Base-by-base conservation (phyloP, 2,329 filamentous ascomycete species). In the Zymoseptoria pseudotritici region DNA sequence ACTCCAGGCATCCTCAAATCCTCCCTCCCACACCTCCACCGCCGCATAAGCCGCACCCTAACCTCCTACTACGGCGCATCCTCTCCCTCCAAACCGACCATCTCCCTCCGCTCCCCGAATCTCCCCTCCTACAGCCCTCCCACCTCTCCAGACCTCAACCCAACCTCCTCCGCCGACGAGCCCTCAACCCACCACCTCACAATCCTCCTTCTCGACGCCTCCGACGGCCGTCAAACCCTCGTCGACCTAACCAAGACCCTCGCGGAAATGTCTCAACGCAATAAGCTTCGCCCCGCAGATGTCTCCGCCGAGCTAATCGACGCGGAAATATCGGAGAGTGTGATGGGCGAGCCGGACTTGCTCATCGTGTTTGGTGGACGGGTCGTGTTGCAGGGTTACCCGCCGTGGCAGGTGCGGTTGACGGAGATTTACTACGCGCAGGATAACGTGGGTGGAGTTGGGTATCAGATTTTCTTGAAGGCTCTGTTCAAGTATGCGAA, bases 231-330 rank as follows among this genome's bases (percentile, higher is more conserved):
- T 58, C 91, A 96, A 70, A 97, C 93, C 3, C 84, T 99, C 63
- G 92, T 99, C 50, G 94, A 99, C 74, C 82, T 99, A 53, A 99
- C 94, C 50, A 91, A 92, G 71, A 97, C 95, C 0, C 81, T 99
- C 21, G 85, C 93, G 5, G 90, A 96, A 71, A 97, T 99, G 94
- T 89, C 91, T 6, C 94, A 97, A 74, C 86, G 87, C 67, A 86
- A 86, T 60, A 97, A 96, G 75, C 82, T 99, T 13, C 84, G 84
- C 1, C 83, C 90, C 0, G 80, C 85, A 31, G 92, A 99, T 72
- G 92, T 99, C 70, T 91, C 86, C 59, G 82, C 83, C 55, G 90
- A 97, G 63, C 79, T 99, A 55, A 86, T 99, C 56, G 91, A 97
- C 70, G 89, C 90, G 4, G 94, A 99, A 75, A 82, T 99, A 55